Percentiles rank a stretch among this genome's conserved stretches.
These are phyloP conservation scores for Pisolithus orientalis DNA, from an alignment of 768 basidiomycete genomes.

Conservation along the genomic window DNA sequence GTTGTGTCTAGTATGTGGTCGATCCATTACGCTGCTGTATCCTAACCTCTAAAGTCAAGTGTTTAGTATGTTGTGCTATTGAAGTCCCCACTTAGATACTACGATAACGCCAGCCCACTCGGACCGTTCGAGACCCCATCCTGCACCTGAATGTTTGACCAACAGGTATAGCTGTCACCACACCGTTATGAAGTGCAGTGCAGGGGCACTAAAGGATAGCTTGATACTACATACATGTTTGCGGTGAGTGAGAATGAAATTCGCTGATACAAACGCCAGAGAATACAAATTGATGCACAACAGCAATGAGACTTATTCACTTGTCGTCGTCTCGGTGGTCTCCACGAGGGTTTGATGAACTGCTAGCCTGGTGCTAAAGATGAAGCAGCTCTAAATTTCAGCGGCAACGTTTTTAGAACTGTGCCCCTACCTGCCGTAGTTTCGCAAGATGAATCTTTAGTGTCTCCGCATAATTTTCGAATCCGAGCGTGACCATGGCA, in stretches of 20 bases:
- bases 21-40: no score
- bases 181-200: no score
- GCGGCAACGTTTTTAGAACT: neutral
- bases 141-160: no score
- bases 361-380: constrained; percentile 22
- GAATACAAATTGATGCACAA: constrained; percentile 6
- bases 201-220: neutral
- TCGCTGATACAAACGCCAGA: constrained; percentile 1
- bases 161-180: no score
- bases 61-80: no score
- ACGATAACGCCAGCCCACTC: no score
- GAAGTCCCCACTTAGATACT: no score
- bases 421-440: constrained; percentile 60
- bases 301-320: neutral
- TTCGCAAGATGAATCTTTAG: constrained; percentile 91
- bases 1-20: no score
- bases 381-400: neutral
- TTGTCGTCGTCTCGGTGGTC: constrained; percentile 17
- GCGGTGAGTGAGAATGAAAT: constrained; percentile 10
- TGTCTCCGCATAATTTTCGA: constrained; percentile 91
- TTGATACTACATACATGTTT: neutral
- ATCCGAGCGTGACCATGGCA: constrained; percentile 89
- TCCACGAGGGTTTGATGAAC: constrained; percentile 19
- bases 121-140: no score
- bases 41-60: no score